Base-by-base conservation (phyloP, 805 yeast species). In the Ogataea nonfermentans region DNA sequence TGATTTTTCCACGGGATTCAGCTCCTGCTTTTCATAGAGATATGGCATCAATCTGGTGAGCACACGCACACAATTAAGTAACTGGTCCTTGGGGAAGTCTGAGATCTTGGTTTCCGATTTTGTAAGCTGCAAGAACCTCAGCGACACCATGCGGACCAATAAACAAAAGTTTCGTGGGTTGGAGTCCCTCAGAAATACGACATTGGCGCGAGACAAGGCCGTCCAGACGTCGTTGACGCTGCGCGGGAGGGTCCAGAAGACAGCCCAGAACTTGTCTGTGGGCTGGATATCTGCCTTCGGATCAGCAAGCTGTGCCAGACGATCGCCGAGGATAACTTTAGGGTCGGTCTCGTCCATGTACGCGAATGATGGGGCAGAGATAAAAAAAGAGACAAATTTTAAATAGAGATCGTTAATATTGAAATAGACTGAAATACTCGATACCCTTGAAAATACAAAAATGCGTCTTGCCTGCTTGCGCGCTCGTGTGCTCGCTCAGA, bases 341-440 rank as follows among this genome's bases (percentile, higher is more conserved):
- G 90, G 84, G 41, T 84, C 91, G n/a, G 81, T 67, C 23, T 81
- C 74, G 29, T 83, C 89, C 95, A 87, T 87, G 29, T 24, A 27
- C 38, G 12, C 14, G 16, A 24, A 30, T 19, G 32, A 27, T 24
- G 28, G 29, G 29, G 25, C 25, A 25, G 28, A 37, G 13, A 23
- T 32, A 30, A 30, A 24, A 13, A n/a, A 30, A 25, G 9, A 16
- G 31, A 30, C 24, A 25, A 15, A 30, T 24, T 13, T 12, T n/a
- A 32, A 32, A 15, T 39, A 36, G 20, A 29, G 24, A 32, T 29
- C 35, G 29, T 35, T n/a, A 29, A 13, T 24, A 25, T 22, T 16
- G 9, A 14, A 14, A 20, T 9, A 24, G 25, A 29, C 17, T 19
- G 13, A 19, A n/a, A 23, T 20, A 20, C 10, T 12, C 11, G 12